Percentiles rank a stretch among this genome's conserved stretches.
Conservation (phyloP, 2,329 filamentous ascomycete genomes). For the Botrytis deweyae region DNA sequence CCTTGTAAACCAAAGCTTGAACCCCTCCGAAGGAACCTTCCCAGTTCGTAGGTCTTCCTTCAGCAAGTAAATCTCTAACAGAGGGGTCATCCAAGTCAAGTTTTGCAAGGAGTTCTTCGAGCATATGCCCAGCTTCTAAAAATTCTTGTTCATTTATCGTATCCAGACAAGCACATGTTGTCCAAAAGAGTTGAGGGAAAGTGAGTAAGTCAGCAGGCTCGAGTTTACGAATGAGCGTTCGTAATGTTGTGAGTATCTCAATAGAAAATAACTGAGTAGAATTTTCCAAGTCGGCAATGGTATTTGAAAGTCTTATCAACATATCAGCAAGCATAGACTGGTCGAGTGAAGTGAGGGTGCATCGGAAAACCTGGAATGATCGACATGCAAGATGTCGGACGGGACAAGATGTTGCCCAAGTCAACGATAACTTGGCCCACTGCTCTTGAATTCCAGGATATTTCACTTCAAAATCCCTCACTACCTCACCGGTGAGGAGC, state of each 20-base stretch:
- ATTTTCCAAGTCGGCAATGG: constrained; percentile 88
- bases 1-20: constrained; percentile 85
- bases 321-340: constrained; percentile 96
- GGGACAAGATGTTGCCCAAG: constrained; percentile 95
- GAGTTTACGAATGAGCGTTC: constrained; percentile 84
- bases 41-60: constrained; percentile 82
- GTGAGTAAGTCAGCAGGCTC: constrained; percentile 74
- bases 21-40: constrained; percentile 85
- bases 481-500: constrained; percentile 74
- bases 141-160: constrained; percentile 97
- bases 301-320: constrained; percentile 92
- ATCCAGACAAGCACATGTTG: constrained; percentile 90
- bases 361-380: constrained; percentile 96
- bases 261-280: constrained; percentile 97
- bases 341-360: constrained; percentile 85
- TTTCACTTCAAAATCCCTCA: constrained; percentile 79
- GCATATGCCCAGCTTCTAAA: constrained; percentile 85
- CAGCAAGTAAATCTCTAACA: constrained; percentile 69
- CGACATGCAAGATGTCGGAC: constrained; percentile 93
- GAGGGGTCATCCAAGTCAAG: constrained; percentile 72
- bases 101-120: constrained; percentile 81
- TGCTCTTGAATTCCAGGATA: constrained; percentile 86
- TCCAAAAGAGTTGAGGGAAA: constrained; percentile 98
- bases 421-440: constrained; percentile 86
- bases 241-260: constrained; percentile 93